phyloP scores from a whole-genome alignment of 495 filamentous ascomycete genomes.

The Mytilinidion resinicola region DNA sequence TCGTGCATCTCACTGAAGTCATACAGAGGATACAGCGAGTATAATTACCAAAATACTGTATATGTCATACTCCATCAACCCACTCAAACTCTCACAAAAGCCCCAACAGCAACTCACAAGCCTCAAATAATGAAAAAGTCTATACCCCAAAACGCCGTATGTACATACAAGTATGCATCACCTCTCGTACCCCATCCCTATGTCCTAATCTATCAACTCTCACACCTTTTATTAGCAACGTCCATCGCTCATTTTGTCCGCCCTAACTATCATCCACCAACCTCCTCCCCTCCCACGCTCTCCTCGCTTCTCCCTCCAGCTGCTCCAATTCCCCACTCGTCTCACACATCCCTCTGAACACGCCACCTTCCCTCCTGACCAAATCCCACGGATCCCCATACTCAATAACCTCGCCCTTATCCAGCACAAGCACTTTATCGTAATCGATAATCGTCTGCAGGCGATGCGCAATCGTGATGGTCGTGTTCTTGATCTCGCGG shows the following conservation, averaged over 20 bases:
- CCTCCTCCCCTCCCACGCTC: conserved; percentile 53
- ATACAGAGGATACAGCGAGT: no score
- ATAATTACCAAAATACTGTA: no score
- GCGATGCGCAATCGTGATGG: conserved; percentile 97
- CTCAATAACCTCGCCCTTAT: conserved; percentile 82
- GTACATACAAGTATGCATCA: no score
- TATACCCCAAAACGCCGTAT: no score
- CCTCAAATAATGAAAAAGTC: no score
- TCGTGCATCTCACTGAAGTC: no score
- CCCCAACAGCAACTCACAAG: no score
- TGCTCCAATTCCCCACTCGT: conserved; percentile 81
- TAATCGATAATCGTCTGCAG: conserved; percentile 96
- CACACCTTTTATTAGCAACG: background rate
- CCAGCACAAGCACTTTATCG: conserved; percentile 94
- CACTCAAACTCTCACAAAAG: no score
- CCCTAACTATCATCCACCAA: conserved; percentile 44
- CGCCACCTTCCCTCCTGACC: conserved; percentile 54
- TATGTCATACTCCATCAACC: no score
- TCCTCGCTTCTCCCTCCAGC: conserved; percentile 69
- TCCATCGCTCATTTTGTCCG: background rate
- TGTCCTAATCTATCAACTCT: no score
- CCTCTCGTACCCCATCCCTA: no score
- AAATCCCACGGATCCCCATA: conserved; percentile 82
- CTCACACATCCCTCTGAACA: conserved; percentile 90
- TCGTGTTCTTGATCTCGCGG: conserved; percentile 74